Base-by-base conservation (phyloP, 1,284 basidiomycete genomes). In the Ustilago esculenta region DNA sequence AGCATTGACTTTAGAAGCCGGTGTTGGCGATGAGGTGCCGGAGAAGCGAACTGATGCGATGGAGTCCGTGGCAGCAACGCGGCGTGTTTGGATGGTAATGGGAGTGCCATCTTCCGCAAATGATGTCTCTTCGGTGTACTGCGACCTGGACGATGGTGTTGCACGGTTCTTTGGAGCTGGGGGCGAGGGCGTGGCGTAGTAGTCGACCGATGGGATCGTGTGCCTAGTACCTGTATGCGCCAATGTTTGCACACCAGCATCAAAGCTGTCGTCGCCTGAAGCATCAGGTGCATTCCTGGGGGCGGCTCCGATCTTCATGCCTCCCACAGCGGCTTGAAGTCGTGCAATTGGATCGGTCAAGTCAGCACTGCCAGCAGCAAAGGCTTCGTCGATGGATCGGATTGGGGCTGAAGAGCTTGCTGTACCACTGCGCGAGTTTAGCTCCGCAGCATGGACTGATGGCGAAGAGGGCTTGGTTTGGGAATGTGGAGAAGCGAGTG, bases 41-140 rank as follows among this genome's bases (percentile, higher is more conserved):
- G 42, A 34, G 46, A 71, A 57, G 5, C 52, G 61, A 12, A 71
- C 54, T 14, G 54, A 50, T 7, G 57, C 68, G 39, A 71, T 71
- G n/a, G 68, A 61, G 40, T 71, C 68, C 0, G 68, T 37, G 5
- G 68, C 68, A 5, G 68, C 61, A n/a, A 71, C 47, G 29, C 68
- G 56, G 17, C 61, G 63, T 18, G 68, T 71, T 20, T 60, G 57
- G 39, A 71, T 58, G 32, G 54, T 61, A 21, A 66, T 57, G 12
- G 68, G 59, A 1, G 60, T 60, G 8, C 60, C 67, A 18, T 70
- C 67, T 29, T 70, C 56, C 9, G 48, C 55, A 24, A 58, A 46
- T 4, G 51, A 43, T 1, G 54, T 36, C 32, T 69, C 58, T 36
- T 57, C 36, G 27, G 47, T 53, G 55, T 69, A 69, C 21, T 49